Evolutionary conservation across 331 rosid species (phyloP).

Genomic region (Malus hybrid): DNA sequence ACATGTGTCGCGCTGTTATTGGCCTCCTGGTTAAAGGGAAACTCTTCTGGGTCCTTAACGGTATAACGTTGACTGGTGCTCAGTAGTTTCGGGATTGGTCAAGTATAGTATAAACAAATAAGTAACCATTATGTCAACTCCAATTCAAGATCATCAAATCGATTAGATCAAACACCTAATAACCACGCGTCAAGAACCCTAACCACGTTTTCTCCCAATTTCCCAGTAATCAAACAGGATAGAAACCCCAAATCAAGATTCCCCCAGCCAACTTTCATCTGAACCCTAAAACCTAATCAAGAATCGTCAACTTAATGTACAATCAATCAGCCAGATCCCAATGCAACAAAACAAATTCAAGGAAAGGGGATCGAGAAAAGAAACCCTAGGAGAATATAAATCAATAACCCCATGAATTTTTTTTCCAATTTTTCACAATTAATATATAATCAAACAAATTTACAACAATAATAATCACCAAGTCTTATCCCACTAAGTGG

Average conservation of each 20-base stretch:
- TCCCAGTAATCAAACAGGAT: neutral
- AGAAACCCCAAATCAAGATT: neutral
- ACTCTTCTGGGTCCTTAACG: too few relatives aligned
- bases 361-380: neutral
- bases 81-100: too few relatives aligned
- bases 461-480: neutral
- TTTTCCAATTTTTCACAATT: neutral
- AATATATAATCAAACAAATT: neutral
- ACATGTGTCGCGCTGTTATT: too few relatives aligned
- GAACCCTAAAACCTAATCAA: too few relatives aligned
- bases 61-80: too few relatives aligned
- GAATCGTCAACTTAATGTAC: too few relatives aligned
- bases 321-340: neutral
- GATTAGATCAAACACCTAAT: neutral
- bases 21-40: too few relatives aligned
- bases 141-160: neutral
- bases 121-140: neutral
- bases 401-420: neutral
- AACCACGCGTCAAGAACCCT: neutral
- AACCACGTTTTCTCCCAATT: neutral
- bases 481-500: too few relatives aligned
- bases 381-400: constrained; percentile 17
- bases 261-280: too few relatives aligned
- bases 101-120: neutral
- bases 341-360: neutral